phyloP scores from a whole-genome alignment of 2,329 filamentous ascomycete species.

The Fusarium nurragi region DNA sequence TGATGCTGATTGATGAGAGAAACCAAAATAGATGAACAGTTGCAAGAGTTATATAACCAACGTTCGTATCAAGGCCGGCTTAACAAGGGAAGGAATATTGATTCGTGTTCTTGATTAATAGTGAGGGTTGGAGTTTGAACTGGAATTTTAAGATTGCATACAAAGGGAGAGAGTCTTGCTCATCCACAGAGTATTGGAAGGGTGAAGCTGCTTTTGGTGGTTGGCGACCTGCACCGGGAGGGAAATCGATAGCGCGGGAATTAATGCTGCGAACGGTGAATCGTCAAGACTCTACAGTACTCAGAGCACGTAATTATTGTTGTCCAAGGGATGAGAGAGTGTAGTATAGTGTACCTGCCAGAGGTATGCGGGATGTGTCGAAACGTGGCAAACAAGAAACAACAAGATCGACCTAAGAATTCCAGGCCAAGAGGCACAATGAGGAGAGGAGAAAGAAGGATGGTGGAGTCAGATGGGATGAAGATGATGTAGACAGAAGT shows the following conservation, averaged over 20 bases:
- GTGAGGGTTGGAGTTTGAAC: constrained; percentile 19
- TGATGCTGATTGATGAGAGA: constrained; percentile 7
- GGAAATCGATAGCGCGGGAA: constrained; percentile 16
- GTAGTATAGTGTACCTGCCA: constrained; percentile 35
- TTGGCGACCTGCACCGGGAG: constrained; percentile 37
- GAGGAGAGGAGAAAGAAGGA: background rate
- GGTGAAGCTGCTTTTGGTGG: constrained; percentile 13
- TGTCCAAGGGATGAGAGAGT: constrained; percentile 27
- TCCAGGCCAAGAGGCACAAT: constrained; percentile 17
- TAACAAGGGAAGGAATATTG: constrained; percentile 41
- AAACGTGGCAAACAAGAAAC: constrained; percentile 35
- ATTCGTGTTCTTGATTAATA: constrained; percentile 22
- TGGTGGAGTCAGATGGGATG: constrained; percentile 24
- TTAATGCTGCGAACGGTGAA: constrained; percentile 20
- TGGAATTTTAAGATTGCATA: constrained; percentile 41
- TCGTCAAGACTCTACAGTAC: constrained; percentile 32
- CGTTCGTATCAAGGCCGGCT: constrained; percentile 39
- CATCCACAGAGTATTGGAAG: constrained; percentile 33
- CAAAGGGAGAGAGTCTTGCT: constrained; percentile 42
- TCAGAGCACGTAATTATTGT: constrained; percentile 22
- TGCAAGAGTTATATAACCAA: constrained; percentile 34
- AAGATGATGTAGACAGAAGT: constrained; percentile 20
- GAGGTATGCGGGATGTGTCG: constrained; percentile 37
- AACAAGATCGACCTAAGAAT: constrained; percentile 29
- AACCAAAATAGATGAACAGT: constrained; percentile 3